Evolutionary conservation across 768 basidiomycete genomes (phyloP).

Genomic region (Hericium rajendrae): DNA sequence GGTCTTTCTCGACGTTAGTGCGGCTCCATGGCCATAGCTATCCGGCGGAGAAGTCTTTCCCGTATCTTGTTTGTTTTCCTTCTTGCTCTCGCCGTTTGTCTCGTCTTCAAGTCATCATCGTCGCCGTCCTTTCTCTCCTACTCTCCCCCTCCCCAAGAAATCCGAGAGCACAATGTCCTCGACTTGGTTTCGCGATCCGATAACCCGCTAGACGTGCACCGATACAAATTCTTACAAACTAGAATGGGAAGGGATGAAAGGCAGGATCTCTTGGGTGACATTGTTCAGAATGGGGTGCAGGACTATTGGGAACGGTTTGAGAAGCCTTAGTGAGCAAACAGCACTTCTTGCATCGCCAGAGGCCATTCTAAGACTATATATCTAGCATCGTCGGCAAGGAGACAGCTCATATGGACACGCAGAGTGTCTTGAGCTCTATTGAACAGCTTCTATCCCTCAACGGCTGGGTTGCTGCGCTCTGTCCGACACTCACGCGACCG

Average conservation of each 20-base stretch:
- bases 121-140: conserved; percentile 16
- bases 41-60: conserved; percentile 42
- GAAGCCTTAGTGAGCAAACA: conserved; percentile 67
- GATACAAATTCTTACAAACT: conserved; percentile 79
- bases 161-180: conserved; percentile 50
- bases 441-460: conserved; percentile 93
- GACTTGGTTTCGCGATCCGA: conserved; percentile 59
- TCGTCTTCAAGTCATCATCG: conserved; percentile 28
- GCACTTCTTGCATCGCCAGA: background rate
- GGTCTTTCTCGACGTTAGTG: no score
- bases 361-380: background rate
- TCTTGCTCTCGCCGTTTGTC: conserved; percentile 27
- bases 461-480: conserved; percentile 96
- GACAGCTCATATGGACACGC: conserved; percentile 82
- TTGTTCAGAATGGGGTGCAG: conserved; percentile 65
- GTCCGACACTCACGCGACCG: conserved; percentile 87
- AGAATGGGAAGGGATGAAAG: conserved; percentile 82
- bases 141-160: conserved; percentile 26
- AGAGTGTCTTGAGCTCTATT: conserved; percentile 80
- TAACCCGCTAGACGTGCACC: conserved; percentile 80
- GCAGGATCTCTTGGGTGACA: conserved; percentile 67
- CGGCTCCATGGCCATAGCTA: conserved; percentile 6
- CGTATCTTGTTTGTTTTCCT: conserved; percentile 30
- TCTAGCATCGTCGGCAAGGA: conserved; percentile 69
- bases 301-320: conserved; percentile 95